Evolutionary conservation across 2,329 filamentous ascomycete genomes (phyloP), one percentile per base, ranked within the genome.

Genomic region (Drechslerella dactyloides): DNA sequence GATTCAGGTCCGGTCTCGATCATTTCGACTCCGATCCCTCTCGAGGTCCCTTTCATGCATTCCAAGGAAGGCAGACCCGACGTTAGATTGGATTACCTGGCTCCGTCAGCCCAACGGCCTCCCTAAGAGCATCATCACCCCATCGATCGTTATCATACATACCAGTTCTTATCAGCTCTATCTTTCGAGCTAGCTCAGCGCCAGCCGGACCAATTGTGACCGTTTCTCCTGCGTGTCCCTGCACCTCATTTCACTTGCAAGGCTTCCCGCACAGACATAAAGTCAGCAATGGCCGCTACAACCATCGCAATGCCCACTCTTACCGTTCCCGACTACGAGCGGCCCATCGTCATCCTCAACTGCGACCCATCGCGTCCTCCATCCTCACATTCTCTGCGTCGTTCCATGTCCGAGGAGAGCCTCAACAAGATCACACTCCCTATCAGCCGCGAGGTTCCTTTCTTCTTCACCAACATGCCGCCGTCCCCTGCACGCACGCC

Each of bases 31-130:
- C 44, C 55, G 42, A 44, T 70, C 54, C 30, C 60, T 24, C 48
- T 55, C 59, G 44, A 59, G 48, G 54, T 70, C 59, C 66, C 59
- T 70, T 70, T 70, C 66, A 70, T 70, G 66, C 66, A 70, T 70
- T 70, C 59, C 54, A 53, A 70, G 66, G 66, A 63, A 70, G 66
- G 59, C 33, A 64, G 59, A 70, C 66, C 66, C 59, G 66, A 64
- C 66, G 59, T 64, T 64, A 70, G 66, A 70, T 64, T 64, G 52
- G 60, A 64, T 51, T 51, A 35, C 17, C 19, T 64, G 51, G 35
- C 40, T 37, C 59, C 66, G 59, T 62, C 66, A 30, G 54, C 55
- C 40, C 66, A 70, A 37, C 59, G 66, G 35, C 66, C 66, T 27
- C 66, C 66, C 66, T 70, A 70, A 70, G n/a, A 58, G 55, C 58